Conservation (phyloP, 2,329 filamentous ascomycete genomes). For the Aspergillus sp. region DNA sequence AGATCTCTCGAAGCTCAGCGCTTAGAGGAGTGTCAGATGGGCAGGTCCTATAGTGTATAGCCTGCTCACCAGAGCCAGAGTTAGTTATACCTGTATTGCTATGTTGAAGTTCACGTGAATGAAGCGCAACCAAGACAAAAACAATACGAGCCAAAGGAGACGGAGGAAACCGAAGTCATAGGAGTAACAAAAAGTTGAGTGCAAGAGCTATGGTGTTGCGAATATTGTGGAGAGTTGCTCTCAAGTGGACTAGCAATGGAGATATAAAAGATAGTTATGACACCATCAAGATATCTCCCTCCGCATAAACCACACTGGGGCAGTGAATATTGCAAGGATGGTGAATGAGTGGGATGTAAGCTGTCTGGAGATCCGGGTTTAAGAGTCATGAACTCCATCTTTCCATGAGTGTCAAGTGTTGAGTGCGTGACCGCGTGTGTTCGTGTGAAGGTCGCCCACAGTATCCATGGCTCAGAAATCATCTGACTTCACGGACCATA, state of each 20-base stretch:
- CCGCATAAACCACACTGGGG: not conserved
- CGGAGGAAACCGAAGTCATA: not conserved
- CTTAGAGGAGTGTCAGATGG: not conserved
- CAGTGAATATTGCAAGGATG: not conserved
- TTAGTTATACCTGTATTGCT: slow-evolving; percentile 4
- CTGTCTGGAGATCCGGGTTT: not conserved
- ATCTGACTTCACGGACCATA: not conserved
- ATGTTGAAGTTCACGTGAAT: not conserved
- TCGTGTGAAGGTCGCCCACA: too few species aligned
- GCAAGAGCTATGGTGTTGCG: not conserved
- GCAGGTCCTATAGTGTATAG: slow-evolving; percentile 8
- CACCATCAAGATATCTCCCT: not conserved
- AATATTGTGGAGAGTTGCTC: not conserved
- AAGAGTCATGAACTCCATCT: not conserved
- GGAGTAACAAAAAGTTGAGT: not conserved
- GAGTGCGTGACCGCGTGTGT: too few species aligned
- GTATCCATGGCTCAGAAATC: too few species aligned
- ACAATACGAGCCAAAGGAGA: not conserved
- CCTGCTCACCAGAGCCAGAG: slow-evolving; percentile 7
- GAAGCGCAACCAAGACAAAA: not conserved
- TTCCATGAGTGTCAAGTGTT: too few species aligned
- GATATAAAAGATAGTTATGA: not conserved
- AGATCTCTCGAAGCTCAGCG: not conserved
- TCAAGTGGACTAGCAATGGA: not conserved
- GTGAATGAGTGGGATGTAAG: not conserved